Evolutionary conservation across 257 asterid species (phyloP), one percentile per base, ranked within the genome.

Genomic region (Primulina tabacum): DNA sequence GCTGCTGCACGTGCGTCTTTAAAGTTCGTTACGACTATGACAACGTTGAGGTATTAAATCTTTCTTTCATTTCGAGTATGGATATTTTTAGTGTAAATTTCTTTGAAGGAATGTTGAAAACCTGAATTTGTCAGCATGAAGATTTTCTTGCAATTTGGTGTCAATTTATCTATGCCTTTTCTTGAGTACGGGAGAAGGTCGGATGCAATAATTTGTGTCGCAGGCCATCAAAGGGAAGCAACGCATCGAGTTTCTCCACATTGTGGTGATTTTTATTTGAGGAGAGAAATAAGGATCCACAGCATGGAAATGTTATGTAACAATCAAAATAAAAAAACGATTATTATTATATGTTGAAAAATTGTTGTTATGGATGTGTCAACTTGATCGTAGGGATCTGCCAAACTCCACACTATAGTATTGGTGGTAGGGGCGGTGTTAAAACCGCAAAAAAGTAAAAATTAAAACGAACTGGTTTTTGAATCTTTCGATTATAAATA

Each of bases 141-240:
- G 24, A 21, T 21, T 21, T 21, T 21, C 1, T 21, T 21, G 24
- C 24, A 21, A 21, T 21, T 21, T 21, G 24, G 24, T 21, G 24
- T 21, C 24, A 21, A 21, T 21, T 21, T 21, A 21, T 20, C 4
- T 7, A 52, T 56, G 55, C 12, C 67, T 68, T 53, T 21, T 67
- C 61, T 70, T 33, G 59, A 53, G 59, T 33, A 7, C 82, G 90
- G 96, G 94, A 71, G 7, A 84, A 79, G 77, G 86, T 92, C 61
- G 65, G 73, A 8, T 68, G 77, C 4, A 60, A 57, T 76, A 84
- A 77, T 68, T 14, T 90, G 60, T 90, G 98, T 67, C 75, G 82
- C 85, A 84, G 98, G 76, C 92, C 98, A 38, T 17, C 80, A 7
- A 29, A 38, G 59, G 82, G 59, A 28, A 58, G 3, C 9, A 56